These are phyloP conservation scores for Cryptosporidium viatorum DNA, from an alignment of 169 alveolate species.

Conservation along the genomic window DNA sequence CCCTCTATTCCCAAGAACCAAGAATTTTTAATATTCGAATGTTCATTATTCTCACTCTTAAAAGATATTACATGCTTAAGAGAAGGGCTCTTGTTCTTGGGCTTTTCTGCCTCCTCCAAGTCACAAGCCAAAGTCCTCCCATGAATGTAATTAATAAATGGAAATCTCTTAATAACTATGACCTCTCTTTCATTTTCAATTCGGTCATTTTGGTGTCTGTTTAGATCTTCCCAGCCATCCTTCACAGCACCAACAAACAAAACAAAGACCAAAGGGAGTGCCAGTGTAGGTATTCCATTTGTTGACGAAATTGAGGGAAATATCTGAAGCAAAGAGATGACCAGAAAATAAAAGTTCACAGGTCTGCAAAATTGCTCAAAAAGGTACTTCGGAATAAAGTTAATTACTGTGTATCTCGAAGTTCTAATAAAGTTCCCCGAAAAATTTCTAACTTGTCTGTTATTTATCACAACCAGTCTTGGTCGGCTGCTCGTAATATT, in stretches of 20 bases:
- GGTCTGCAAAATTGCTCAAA: slow-evolving; percentile 81
- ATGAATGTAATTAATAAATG: slow-evolving; percentile 32
- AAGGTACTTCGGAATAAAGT: slow-evolving; percentile 79
- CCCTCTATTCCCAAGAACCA: slow-evolving; percentile 49
- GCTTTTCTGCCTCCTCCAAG: slow-evolving; percentile 1
- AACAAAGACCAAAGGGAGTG: slow-evolving; percentile 83
- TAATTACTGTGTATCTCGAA: slow-evolving; percentile 80
- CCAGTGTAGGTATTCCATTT: slow-evolving; percentile 78
- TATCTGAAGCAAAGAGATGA: slow-evolving; percentile 79
- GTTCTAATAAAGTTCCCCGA: slow-evolving; percentile 72
- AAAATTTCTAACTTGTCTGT: slow-evolving; percentile 69
- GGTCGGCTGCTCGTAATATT: slow-evolving; percentile 41
- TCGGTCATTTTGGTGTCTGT: slow-evolving; percentile 79
- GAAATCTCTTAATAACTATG: slow-evolving; percentile 14
- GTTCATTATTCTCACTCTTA: neutral
- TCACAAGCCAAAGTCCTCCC: slow-evolving; percentile 49
- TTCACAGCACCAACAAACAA: slow-evolving; percentile 84
- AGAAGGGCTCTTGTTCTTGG: slow-evolving; percentile 23
- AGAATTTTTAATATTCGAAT: neutral
- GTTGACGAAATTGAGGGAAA: slow-evolving; percentile 79
- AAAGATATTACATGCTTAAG: slow-evolving; percentile 38
- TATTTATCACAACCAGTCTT: slow-evolving; percentile 64
- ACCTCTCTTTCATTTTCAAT: slow-evolving; percentile 79
- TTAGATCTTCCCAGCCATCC: slow-evolving; percentile 86
- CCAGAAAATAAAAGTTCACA: slow-evolving; percentile 80